phyloP scores from a whole-genome alignment of 495 filamentous ascomycete genomes.

The Darksidea phi region DNA sequence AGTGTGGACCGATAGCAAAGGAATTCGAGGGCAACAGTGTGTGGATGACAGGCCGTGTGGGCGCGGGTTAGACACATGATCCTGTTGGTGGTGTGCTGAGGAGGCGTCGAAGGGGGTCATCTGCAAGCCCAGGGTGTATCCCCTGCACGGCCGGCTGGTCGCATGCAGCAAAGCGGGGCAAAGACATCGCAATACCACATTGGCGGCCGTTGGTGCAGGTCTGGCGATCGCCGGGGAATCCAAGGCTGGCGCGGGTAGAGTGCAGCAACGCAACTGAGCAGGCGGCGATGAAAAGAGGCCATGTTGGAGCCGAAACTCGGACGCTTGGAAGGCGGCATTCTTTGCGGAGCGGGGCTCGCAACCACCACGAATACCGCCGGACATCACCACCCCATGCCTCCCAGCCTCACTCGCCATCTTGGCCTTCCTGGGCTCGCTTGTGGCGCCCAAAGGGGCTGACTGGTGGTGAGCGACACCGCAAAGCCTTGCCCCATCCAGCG shows the following conservation, averaged over 20 bases:
- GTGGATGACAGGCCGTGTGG: constrained; percentile 28
- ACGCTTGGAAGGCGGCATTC: not conserved
- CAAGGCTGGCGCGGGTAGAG: not conserved
- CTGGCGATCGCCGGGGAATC: constrained; percentile 8
- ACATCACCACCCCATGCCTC: constrained; percentile 5
- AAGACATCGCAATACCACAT: constrained; percentile 4
- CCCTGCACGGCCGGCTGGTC: constrained; percentile 24
- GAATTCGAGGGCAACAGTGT: constrained; percentile 20
- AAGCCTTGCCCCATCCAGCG: not conserved
- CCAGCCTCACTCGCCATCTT: constrained; percentile 24
- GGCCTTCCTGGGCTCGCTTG: constrained; percentile 24
- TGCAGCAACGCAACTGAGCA: not conserved
- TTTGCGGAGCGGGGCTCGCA: not conserved
- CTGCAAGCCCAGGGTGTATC: constrained; percentile 10
- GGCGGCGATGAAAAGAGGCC: not conserved
- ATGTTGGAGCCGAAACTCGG: not conserved
- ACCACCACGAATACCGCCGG: not conserved
- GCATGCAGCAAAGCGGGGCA: constrained; percentile 20
- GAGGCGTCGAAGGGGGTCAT: constrained; percentile 27
- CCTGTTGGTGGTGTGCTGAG: constrained; percentile 33
- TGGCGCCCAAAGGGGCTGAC: constrained; percentile 16
- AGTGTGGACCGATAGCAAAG: constrained; percentile 19
- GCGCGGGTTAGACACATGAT: constrained; percentile 33
- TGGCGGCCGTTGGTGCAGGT: not conserved
- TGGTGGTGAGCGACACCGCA: constrained; percentile 20